Conservation (phyloP, 805 yeast genomes). For the Candida stauntonica region DNA sequence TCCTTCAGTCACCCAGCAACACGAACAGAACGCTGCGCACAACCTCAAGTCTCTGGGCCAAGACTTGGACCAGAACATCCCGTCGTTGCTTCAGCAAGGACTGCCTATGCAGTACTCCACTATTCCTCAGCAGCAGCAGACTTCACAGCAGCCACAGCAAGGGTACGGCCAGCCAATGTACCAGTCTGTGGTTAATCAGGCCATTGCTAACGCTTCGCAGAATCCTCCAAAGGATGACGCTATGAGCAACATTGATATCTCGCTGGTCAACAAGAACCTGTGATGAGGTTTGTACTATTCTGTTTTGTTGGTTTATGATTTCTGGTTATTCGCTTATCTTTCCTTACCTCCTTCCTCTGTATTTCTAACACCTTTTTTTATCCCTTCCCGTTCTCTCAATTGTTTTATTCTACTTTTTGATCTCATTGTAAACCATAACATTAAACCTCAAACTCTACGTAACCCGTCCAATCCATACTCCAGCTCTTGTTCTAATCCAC, state of each 20-base stretch:
- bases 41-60: neutral
- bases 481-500: constrained; percentile 57
- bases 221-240: constrained; percentile 18
- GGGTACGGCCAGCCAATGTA: constrained; percentile 6
- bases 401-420: neutral
- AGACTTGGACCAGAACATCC: constrained; percentile 26
- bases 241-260: constrained; percentile 26
- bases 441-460: too few species aligned
- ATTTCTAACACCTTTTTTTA: neutral
- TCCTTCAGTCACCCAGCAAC: constrained; percentile 10
- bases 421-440: neutral
- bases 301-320: constrained; percentile 1
- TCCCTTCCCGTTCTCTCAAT: neutral
- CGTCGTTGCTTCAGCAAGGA: constrained; percentile 22
- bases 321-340: neutral
- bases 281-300: constrained; percentile 10
- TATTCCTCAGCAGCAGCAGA: constrained; percentile 12
- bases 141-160: too few species aligned
- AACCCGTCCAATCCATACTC: constrained; percentile 58
- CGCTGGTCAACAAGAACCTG: constrained; percentile 26
- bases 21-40: constrained; percentile 9
- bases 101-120: constrained; percentile 12
- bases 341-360: neutral
- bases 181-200: constrained; percentile 22
- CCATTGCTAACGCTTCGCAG: constrained; percentile 25